Evolutionary conservation across 768 basidiomycete species (phyloP).

Genomic region (Botryobasidium botryosum): DNA sequence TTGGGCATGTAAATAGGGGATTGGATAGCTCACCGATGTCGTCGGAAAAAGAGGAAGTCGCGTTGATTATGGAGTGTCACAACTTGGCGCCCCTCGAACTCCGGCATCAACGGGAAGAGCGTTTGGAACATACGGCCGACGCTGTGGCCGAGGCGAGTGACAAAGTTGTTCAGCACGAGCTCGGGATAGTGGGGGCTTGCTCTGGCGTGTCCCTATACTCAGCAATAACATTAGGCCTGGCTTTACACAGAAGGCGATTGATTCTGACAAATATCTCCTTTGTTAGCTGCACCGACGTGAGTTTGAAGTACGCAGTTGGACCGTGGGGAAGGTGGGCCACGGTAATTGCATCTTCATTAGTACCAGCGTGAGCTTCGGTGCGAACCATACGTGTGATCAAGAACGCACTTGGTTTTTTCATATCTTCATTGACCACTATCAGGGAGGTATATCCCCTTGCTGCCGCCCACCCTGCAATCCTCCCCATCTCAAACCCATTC

Average conservation of each 20-base stretch:
- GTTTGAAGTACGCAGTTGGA: conserved; percentile 89
- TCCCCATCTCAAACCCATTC: conserved; percentile 77
- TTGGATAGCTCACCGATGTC: conserved; percentile 54
- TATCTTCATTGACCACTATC: conserved; percentile 89
- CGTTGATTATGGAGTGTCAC: conserved; percentile 95
- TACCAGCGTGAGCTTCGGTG: not conserved
- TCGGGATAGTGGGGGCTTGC: conserved; percentile 90
- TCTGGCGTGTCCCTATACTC: conserved; percentile 66
- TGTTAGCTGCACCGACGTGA: conserved; percentile 74
- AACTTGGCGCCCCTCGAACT: conserved; percentile 91
- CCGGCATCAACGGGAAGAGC: conserved; percentile 84
- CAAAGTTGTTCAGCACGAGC: conserved; percentile 86
- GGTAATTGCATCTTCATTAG: conserved; percentile 67
- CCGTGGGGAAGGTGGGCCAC: conserved; percentile 80
- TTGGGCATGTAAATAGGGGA: conserved; percentile 9
- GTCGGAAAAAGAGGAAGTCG: conserved; percentile 93
- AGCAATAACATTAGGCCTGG: not conserved
- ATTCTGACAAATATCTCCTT: conserved; percentile 58
- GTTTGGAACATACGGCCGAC: conserved; percentile 95
- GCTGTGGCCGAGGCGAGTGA: conserved; percentile 81
- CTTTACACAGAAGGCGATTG: conserved; percentile 21
- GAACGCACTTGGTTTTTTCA: conserved; percentile 76
- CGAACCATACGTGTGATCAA: no score
- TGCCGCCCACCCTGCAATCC: conserved; percentile 86
- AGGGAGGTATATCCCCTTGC: conserved; percentile 77